Base-by-base conservation (phyloP, 768 basidiomycete species). In the Daedaleopsis sinensis region DNA sequence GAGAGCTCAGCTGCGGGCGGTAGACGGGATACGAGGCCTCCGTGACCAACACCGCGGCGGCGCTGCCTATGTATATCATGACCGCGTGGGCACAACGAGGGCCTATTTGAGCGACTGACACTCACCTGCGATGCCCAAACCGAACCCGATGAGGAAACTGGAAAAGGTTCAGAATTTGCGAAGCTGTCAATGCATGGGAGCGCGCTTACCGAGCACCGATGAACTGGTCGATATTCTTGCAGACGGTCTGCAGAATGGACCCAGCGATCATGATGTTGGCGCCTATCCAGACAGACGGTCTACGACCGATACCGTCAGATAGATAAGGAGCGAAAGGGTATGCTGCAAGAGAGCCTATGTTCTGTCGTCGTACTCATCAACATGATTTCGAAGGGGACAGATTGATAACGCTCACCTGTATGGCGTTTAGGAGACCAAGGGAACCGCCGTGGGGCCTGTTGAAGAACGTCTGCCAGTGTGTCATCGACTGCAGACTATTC, bases 11-110 rank as follows among this genome's bases (percentile, higher is more conserved):
- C 37, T 86, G 86, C 16, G 87, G 89, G 66, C 93, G 91, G 74
- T 95, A 89, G 13, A 83, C 78, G 16, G 93, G 93, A 72, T 94
- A 94, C 1, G 93, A 82, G n/a, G 94, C 75, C 75, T 95, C 93
- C 52, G 91, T 89, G 57, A 94, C 86, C 77, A 94, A 76, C 80
- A 94, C 82, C 12, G 93, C 91, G 11, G 93, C 91, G 55, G 91
- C 86, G 67, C 85, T 87, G 24, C 83, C 84, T 81, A 70, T 57
- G 7, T 32, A 32, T 32, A 32, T 32, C 27, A 32, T 50, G 51
- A 35, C 43, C 66, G 27, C 27, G 61, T 36, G 39, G 56, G 66
- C 62, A 59, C 73, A 72, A 67, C 74, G 71, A 59, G 12, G 37
- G 3, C 19, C 15, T 18, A 52, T 42, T 36, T 47, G 46, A 52